Conservation (phyloP, 1,284 basidiomycete genomes). For the Pisolithus thermaeus region DNA sequence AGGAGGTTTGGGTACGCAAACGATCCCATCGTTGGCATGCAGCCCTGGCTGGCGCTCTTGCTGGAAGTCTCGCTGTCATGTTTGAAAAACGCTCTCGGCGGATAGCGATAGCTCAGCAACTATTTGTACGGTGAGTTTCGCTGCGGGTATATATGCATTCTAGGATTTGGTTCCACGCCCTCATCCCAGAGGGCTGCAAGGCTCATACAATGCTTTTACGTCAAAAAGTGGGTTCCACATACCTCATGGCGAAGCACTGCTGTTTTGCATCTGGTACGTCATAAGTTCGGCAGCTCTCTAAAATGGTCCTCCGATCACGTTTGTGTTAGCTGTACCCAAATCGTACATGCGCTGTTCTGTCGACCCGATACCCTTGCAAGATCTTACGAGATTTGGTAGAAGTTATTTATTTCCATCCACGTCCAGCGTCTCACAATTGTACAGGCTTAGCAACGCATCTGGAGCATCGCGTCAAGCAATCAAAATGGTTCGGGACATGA, state of each 20-base stretch:
- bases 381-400: conserved; percentile 73
- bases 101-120: conserved; percentile 81
- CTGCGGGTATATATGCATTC: not conserved
- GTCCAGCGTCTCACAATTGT: not conserved
- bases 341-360: conserved; percentile 80
- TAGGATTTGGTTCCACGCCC: not conserved
- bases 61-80: conserved; percentile 76
- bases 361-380: conserved; percentile 78
- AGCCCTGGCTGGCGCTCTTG: conserved; percentile 78
- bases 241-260: conserved; percentile 80
- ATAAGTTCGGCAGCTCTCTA: not conserved
- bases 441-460: conserved; percentile 57
- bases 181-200: conserved; percentile 67
- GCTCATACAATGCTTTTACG: conserved; percentile 73
- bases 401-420: not conserved
- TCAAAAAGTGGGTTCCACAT: conserved; percentile 63
- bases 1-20: conserved; percentile 56
- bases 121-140: conserved; percentile 72
- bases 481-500: conserved; percentile 56
- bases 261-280: conserved; percentile 74
- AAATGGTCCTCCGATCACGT: conserved; percentile 1
- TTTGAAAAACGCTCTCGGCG: conserved; percentile 74
- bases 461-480: conserved; percentile 60
- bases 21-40: conserved; percentile 83
- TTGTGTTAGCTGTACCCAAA: conserved; percentile 71